Evolutionary conservation across 2,329 filamentous ascomycete genomes (phyloP).

Genomic region (Aureobasidium sp.): DNA sequence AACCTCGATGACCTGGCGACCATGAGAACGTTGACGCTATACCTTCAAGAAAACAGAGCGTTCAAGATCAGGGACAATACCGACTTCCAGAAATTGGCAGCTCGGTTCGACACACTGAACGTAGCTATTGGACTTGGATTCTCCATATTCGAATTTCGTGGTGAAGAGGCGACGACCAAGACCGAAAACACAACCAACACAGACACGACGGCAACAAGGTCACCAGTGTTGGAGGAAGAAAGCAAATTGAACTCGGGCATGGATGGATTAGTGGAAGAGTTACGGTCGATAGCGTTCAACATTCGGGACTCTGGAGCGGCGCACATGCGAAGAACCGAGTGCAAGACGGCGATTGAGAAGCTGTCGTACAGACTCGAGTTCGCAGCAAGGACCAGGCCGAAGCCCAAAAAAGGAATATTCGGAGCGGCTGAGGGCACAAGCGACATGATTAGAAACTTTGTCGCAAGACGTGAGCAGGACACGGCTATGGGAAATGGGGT

Average conservation of each 20-base stretch:
- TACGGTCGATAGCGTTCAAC: constrained; percentile 49
- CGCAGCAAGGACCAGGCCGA: constrained; percentile 55
- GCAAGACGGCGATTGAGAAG: constrained; percentile 67
- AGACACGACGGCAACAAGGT: background rate
- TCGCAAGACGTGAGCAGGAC: constrained; percentile 13
- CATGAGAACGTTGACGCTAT: background rate
- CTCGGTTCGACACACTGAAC: constrained; percentile 61
- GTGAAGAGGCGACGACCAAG: constrained; percentile 4
- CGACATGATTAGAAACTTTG: constrained; percentile 25
- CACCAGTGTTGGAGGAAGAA: constrained; percentile 26
- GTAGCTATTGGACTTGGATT: constrained; percentile 62
- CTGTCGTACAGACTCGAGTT: constrained; percentile 66
- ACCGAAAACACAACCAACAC: background rate
- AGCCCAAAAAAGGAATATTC: constrained; percentile 26
- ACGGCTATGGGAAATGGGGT: background rate
- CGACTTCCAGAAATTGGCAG: constrained; percentile 60
- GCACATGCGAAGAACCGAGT: constrained; percentile 63
- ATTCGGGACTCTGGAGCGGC: constrained; percentile 70
- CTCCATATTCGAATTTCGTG: constrained; percentile 22
- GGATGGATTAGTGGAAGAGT: constrained; percentile 54
- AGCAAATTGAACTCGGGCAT: constrained; percentile 60
- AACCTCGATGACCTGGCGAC: background rate
- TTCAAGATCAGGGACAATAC: constrained; percentile 50
- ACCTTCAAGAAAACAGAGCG: constrained; percentile 20
- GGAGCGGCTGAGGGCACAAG: constrained; percentile 29